Evolutionary conservation across 2,329 filamentous ascomycete species (phyloP).

Genomic region (Trichophyton benhamiae): DNA sequence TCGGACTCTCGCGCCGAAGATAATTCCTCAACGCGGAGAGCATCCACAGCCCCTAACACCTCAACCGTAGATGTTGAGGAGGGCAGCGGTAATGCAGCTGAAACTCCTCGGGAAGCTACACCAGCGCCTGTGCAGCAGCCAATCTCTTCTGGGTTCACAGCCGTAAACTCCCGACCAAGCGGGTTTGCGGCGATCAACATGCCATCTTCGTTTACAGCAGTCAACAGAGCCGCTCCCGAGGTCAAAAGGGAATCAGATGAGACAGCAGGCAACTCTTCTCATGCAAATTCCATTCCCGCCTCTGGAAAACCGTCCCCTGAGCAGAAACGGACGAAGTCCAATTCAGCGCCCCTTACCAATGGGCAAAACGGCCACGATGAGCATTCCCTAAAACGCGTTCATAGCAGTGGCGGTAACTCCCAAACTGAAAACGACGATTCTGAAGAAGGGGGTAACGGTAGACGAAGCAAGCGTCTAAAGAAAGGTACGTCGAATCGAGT

Average conservation of each 20-base stretch:
- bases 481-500: slow-evolving; percentile 49
- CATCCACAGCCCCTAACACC: slow-evolving; percentile 45
- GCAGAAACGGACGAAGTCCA: slow-evolving; percentile 44
- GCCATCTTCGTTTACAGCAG: slow-evolving; percentile 32
- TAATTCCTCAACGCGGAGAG: slow-evolving; percentile 50
- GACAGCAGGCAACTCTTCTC: slow-evolving; percentile 47
- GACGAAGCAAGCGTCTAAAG: slow-evolving; percentile 85
- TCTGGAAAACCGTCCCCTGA: slow-evolving; percentile 53
- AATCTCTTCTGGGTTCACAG: slow-evolving; percentile 49
- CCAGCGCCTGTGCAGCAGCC: slow-evolving; percentile 19
- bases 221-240: slow-evolving; percentile 25
- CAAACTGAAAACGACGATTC: slow-evolving; percentile 40
- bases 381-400: slow-evolving; percentile 62
- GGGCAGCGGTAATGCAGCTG: slow-evolving; percentile 22
- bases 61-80: slow-evolving; percentile 35
- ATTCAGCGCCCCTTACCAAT: slow-evolving; percentile 42
- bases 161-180: slow-evolving; percentile 50
- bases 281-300: slow-evolving; percentile 44
- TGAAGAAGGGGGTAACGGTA: slow-evolving; percentile 50
- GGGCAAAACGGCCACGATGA: slow-evolving; percentile 41
- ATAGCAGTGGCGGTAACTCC: slow-evolving; percentile 46
- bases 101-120: slow-evolving; percentile 26
- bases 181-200: slow-evolving; percentile 51
- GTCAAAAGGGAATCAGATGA: slow-evolving; percentile 44
- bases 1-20: slow-evolving; percentile 46